phyloP scores from a whole-genome alignment of 2,329 filamentous ascomycete species.

The Paramyrothecium roridum region DNA sequence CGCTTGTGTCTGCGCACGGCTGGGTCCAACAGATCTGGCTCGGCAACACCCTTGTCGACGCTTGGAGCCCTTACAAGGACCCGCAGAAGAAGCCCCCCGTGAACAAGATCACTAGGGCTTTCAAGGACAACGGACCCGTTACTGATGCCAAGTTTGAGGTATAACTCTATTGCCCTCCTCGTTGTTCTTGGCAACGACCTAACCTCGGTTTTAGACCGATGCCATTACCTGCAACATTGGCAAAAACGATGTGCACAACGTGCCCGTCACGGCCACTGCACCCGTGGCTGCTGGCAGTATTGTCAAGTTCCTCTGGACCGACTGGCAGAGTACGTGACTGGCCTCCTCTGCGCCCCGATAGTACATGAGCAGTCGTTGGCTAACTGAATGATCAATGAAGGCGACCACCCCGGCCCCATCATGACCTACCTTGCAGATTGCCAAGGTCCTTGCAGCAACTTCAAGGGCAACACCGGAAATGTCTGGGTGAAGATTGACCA shows the following conservation, averaged over 20 bases:
- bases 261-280: conserved; percentile 22
- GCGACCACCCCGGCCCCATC: conserved; percentile 45
- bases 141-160: conserved; percentile 18
- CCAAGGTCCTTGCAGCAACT: conserved; percentile 46
- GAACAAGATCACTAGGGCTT: conserved; percentile 19
- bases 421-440: conserved; percentile 60
- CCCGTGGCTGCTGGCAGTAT: conserved; percentile 31
- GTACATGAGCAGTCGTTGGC: too few relatives aligned
- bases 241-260: conserved; percentile 10
- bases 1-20: conserved; percentile 11
- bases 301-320: conserved; percentile 33
- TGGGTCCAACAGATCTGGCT: conserved; percentile 17
- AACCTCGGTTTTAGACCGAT: conserved; percentile 11
- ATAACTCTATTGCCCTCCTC: not conserved
- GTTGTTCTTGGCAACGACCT: not conserved
- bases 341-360: too few relatives aligned
- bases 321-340: conserved; percentile 27
- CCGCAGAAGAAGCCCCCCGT: conserved; percentile 18
- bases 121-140: conserved; percentile 21
- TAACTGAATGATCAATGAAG: too few relatives aligned
- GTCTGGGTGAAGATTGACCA: conserved; percentile 60
- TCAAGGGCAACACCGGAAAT: conserved; percentile 14
- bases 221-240: conserved; percentile 20
- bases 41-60: conserved; percentile 16
- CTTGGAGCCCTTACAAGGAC: conserved; percentile 24